A percentile compares a stretch with the other conserved stretches of the same genome.
These are phyloP conservation scores for Globisporangium recalcitrans DNA, from an alignment of 352 stramenopile genomes.

Conservation along the genomic window DNA sequence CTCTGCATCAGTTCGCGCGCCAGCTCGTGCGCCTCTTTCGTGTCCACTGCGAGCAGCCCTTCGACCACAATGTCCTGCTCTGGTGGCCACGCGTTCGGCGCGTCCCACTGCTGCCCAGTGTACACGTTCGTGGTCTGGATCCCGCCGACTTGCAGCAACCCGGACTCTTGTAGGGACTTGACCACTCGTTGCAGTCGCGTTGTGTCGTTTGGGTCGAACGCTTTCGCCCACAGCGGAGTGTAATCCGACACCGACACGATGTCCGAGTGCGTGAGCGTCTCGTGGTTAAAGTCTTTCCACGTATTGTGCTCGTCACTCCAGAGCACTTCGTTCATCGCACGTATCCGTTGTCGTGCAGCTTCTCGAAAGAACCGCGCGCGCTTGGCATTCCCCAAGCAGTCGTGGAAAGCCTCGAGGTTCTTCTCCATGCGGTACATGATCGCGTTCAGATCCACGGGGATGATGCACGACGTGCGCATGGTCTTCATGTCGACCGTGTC, in stretches of 20 bases:
- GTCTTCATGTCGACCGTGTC: slow-evolving; percentile 59
- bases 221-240: slow-evolving; percentile 70
- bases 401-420: slow-evolving; percentile 68
- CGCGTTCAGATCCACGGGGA: slow-evolving; percentile 84
- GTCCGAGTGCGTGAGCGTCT: slow-evolving; percentile 35
- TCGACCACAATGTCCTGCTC: slow-evolving; percentile 81
- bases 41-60: slow-evolving; percentile 58
- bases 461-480: slow-evolving; percentile 58
- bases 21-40: slow-evolving; percentile 38
- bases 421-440: slow-evolving; percentile 77
- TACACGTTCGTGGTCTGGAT: slow-evolving; percentile 62
- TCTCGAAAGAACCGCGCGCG: slow-evolving; percentile 40
- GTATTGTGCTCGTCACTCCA: slow-evolving; percentile 48
- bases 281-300: slow-evolving; percentile 77
- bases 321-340: slow-evolving; percentile 65
- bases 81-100: slow-evolving; percentile 82
- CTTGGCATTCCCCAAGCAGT: slow-evolving; percentile 34
- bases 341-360: slow-evolving; percentile 30
- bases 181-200: slow-evolving; percentile 45
- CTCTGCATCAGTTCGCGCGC: slow-evolving; percentile 45
- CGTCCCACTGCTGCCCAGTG: slow-evolving; percentile 85
- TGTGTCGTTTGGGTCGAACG: slow-evolving; percentile 42
- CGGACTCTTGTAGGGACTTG: slow-evolving; percentile 42
- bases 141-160: slow-evolving; percentile 57
- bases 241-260: slow-evolving; percentile 67